Conservation (phyloP, 352 stramenopile genomes). For the Phytophthora capsici region DNA sequence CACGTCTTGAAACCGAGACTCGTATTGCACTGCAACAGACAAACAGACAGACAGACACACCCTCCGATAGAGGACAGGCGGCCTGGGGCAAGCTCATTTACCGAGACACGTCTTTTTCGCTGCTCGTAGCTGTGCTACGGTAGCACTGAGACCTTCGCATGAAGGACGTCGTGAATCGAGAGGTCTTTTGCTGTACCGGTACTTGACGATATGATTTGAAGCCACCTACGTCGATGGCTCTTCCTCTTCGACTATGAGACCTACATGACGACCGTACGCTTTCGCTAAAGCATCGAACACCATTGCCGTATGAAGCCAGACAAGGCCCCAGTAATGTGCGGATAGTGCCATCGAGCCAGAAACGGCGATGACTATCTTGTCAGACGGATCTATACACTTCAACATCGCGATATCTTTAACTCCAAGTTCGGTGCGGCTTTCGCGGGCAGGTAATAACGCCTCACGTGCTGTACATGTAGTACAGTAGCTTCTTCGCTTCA, state of each 20-base stretch:
- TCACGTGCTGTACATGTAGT: no score
- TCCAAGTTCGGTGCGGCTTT: constrained; percentile 8
- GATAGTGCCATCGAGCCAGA: constrained; percentile 5
- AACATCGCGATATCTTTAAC: constrained; percentile 29
- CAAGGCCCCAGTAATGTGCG: not conserved
- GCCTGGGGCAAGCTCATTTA: not conserved
- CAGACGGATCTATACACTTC: constrained; percentile 20
- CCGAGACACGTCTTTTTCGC: not conserved
- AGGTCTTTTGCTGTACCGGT: not conserved
- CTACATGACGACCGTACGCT: constrained; percentile 2
- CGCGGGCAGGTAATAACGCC: not conserved
- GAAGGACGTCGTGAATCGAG: constrained; percentile 5
- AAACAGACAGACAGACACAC: no score
- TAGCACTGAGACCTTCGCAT: not conserved
- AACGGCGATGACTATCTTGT: constrained; percentile 6
- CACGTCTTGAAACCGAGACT: not conserved
- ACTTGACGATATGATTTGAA: constrained; percentile 19
- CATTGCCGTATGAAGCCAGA: constrained; percentile 13
- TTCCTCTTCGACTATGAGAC: constrained; percentile 15
- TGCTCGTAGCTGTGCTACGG: constrained; percentile 1
- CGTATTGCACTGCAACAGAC: no score
- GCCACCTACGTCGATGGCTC: constrained; percentile 7
- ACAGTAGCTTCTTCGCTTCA: not conserved
- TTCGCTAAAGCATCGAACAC: not conserved
- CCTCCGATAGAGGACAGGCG: not conserved